Evolutionary conservation across 2,329 filamentous ascomycete species (phyloP).

Genomic region (Penicillium sp.): DNA sequence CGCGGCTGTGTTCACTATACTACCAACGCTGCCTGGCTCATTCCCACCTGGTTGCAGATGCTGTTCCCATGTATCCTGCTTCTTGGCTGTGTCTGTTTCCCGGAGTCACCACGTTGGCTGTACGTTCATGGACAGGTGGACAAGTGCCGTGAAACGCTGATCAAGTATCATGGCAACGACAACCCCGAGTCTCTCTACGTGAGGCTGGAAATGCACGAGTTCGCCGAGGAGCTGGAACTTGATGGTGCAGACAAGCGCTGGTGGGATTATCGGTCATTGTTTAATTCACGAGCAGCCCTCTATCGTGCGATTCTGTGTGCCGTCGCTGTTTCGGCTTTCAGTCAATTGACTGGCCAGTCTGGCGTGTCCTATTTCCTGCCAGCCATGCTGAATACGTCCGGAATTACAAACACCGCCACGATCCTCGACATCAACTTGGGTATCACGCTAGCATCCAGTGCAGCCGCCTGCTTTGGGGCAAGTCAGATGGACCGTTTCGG

Average conservation of each 20-base stretch:
- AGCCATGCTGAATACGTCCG: background rate
- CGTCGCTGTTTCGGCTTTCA: background rate
- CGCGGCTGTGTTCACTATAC: constrained; percentile 46
- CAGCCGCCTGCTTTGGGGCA: background rate
- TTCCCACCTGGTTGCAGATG: constrained; percentile 59
- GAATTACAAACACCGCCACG: background rate
- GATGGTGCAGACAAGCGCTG: background rate
- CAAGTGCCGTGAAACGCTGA: constrained; percentile 58
- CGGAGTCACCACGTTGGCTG: constrained; percentile 56
- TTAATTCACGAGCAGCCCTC: constrained; percentile 41
- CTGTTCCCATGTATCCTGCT: constrained; percentile 37
- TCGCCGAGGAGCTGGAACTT: background rate
- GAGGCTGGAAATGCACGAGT: background rate
- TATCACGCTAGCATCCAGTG: background rate
- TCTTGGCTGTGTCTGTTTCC: constrained; percentile 51
- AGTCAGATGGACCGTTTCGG: background rate
- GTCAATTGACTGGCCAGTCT: background rate
- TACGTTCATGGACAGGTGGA: constrained; percentile 61
- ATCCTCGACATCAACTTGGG: background rate
- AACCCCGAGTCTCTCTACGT: background rate
- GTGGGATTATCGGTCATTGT: background rate
- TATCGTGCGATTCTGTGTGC: background rate
- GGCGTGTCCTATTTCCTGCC: background rate
- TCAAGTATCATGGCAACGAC: constrained; percentile 52
- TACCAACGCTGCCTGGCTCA: constrained; percentile 54